Evolutionary conservation across 768 basidiomycete genomes (phyloP).

Genomic region (Podaxis rugospora): DNA sequence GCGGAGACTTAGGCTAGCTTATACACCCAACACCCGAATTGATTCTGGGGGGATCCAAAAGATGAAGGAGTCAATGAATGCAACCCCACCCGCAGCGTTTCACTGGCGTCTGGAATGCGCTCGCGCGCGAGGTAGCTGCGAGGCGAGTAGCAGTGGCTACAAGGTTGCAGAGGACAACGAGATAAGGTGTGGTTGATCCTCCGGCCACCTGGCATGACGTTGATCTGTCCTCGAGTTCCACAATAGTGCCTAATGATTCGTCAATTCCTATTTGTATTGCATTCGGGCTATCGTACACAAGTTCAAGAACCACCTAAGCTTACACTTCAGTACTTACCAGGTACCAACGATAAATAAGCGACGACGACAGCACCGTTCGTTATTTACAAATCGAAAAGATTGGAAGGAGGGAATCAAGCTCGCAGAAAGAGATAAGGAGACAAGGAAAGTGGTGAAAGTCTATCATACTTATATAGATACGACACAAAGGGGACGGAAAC

Average conservation of each 20-base stretch:
- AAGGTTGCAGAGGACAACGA: neutral
- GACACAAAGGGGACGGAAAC: neutral
- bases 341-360: neutral
- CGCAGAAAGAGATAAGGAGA: constrained; percentile 2
- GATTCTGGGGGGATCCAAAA: neutral
- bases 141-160: neutral
- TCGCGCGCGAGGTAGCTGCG: neutral
- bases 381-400: neutral
- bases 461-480: constrained; percentile 1
- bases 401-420: neutral
- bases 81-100: neutral
- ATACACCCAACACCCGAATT: neutral
- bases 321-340: constrained; percentile 1
- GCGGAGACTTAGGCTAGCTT: neutral
- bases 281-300: neutral
- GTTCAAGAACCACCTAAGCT: neutral
- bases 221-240: too few relatives aligned
- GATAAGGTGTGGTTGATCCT: too few relatives aligned
- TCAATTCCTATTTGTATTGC: neutral
- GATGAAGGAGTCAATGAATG: neutral
- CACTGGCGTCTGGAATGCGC: neutral
- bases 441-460: constrained; percentile 4
- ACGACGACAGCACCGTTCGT: neutral
- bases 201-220: neutral
- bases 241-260: too few relatives aligned